These are phyloP conservation scores for Xerocomellus chrysenteron DNA, from an alignment of 768 basidiomycete genomes.

Conservation along the genomic window DNA sequence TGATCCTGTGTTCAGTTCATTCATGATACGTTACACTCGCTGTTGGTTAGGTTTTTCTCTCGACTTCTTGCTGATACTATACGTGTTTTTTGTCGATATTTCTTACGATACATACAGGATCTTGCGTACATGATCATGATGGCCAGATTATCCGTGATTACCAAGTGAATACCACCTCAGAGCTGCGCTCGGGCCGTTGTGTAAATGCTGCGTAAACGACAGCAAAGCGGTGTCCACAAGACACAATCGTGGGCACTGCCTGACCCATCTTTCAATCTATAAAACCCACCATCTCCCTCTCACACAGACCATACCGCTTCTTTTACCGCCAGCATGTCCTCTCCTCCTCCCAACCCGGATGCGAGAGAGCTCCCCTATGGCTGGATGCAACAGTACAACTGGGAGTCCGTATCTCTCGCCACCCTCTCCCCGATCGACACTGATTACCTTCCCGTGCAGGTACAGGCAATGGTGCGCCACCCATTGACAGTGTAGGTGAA, in stretches of 20 bases:
- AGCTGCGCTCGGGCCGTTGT: slow-evolving; percentile 13
- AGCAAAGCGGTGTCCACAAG: slow-evolving; percentile 35
- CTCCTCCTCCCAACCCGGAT: slow-evolving; percentile 54
- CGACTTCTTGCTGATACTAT: slow-evolving; percentile 21
- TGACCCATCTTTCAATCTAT: slow-evolving; percentile 16
- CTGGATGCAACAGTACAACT: slow-evolving; percentile 68
- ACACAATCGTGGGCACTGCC: slow-evolving; percentile 19
- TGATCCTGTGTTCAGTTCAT: slow-evolving; percentile 8
- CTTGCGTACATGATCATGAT: neutral
- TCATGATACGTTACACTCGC: slow-evolving; percentile 1
- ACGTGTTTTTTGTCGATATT: slow-evolving; percentile 30
- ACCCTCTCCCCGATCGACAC: slow-evolving; percentile 17
- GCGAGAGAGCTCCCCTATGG: slow-evolving; percentile 60
- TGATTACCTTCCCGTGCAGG: slow-evolving; percentile 38
- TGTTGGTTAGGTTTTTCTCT: slow-evolving; percentile 5
- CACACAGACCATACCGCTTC: slow-evolving; percentile 20
- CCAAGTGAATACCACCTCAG: neutral
- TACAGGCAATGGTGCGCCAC: slow-evolving; percentile 63
- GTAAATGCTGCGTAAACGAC: slow-evolving; percentile 25
- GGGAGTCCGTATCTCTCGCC: slow-evolving; percentile 47
- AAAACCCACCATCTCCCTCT: slow-evolving; percentile 19
- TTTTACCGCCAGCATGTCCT: slow-evolving; percentile 37
- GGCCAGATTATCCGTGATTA: neutral
- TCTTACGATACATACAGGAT: slow-evolving; percentile 23
- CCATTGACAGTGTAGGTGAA: neutral